Evolutionary conservation across 2,329 filamentous ascomycete species (phyloP), one percentile per base, ranked within the genome.

Genomic region (Berkeleyomyces basicola): DNA sequence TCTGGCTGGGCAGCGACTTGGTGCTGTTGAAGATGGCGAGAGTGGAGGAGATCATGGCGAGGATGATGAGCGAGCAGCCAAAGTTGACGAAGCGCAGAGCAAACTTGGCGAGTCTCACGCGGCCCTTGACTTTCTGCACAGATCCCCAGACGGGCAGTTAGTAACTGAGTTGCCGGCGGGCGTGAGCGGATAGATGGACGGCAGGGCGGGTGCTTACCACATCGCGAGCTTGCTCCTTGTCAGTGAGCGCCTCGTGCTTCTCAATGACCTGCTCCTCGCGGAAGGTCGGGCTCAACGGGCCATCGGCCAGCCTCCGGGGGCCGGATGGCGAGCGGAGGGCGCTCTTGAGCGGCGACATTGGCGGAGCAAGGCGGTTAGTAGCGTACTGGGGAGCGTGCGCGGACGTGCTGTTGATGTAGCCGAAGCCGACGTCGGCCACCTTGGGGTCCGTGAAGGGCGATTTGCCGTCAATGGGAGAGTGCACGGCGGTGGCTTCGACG

Each of bases 81-180:
- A 99, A 97, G 79, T 92, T 96, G 75, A 97, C 88, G 63, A 90
- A 87, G 67, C 93, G 87, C n/a, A 99, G 84, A 66, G 95, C 83
- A 69, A 97, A 86, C 78, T 99, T 99, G 68, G 92, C 93, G 74
- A 97, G 80, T 57, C 93, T 85, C 42, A 97, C 91, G 68, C 90
- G 84, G 43, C 86, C 86, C 77, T 96, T 97, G 73, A 95, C 83
- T 86, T 88, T 95, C 92, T 96, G 71, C 57, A 64, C 5, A 62
- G 36, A 37, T 36, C 14, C 36, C 16, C 37, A 2, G 23, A n/a
- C 3, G 16, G n/a, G 37, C 10, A 31, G 10, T 55, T 55, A 55
- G 33, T 11, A 36, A 7, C 33, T 31, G n/a, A n/a, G 23, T 23
- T 23, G 23, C 23, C 23, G 23, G 23, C 23, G 23, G 23, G 23